Conservation (phyloP, 2,329 filamentous ascomycete species). For the Sporothrix pallida region DNA sequence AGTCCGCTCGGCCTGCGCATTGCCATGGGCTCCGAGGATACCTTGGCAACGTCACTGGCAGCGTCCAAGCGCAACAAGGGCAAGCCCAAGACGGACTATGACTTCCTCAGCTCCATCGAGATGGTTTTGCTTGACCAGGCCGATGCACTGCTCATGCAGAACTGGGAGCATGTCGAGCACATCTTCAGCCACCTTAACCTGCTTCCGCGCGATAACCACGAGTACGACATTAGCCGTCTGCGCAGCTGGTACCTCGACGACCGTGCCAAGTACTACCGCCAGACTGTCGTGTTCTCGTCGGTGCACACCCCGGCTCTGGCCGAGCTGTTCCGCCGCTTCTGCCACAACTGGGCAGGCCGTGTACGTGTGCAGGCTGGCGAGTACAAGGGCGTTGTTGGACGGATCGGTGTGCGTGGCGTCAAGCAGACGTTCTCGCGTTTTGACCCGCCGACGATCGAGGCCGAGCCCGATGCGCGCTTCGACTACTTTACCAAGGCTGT, state of each 20-base stretch:
- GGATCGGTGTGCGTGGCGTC: constrained; percentile 68
- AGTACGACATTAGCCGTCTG: constrained; percentile 91
- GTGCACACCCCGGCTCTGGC: constrained; percentile 91
- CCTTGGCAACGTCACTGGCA: constrained; percentile 37
- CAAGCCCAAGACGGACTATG: constrained; percentile 67
- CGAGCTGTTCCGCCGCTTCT: constrained; percentile 74
- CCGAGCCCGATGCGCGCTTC: constrained; percentile 87
- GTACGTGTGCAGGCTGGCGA: constrained; percentile 69
- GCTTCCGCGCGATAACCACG: constrained; percentile 86
- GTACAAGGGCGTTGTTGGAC: constrained; percentile 74
- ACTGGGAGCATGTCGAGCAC: constrained; percentile 94
- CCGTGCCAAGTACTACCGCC: constrained; percentile 78
- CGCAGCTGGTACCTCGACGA: constrained; percentile 92
- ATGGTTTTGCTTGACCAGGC: constrained; percentile 88
- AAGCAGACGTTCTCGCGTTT: constrained; percentile 92
- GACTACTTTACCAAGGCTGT: constrained; percentile 86
- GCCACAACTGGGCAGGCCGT: constrained; percentile 82
- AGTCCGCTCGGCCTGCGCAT: constrained; percentile 89
- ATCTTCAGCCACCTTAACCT: constrained; percentile 91
- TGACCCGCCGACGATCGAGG: constrained; percentile 69
- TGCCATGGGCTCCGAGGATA: constrained; percentile 80
- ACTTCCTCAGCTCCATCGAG: constrained; percentile 94
- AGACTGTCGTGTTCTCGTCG: constrained; percentile 80
- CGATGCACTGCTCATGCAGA: constrained; percentile 94
- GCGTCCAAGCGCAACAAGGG: constrained; percentile 62